Conservation (phyloP, 2,329 filamentous ascomycete genomes). For the Coleophoma eucalyptorum region DNA sequence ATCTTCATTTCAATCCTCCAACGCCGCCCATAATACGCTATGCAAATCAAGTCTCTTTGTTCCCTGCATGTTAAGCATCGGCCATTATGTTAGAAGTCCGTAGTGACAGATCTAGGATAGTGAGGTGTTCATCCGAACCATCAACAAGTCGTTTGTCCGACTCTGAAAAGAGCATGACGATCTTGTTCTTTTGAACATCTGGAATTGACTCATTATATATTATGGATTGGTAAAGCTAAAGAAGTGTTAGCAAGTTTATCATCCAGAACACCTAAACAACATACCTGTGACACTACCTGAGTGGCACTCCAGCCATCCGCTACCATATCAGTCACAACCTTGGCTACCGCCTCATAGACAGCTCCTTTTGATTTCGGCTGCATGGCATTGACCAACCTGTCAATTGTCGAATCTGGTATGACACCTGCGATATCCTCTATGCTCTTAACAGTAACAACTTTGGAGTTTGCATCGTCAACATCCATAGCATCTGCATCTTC, state of each 20-base stretch:
- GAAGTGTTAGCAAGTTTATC: conserved; percentile 2
- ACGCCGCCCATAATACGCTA: conserved; percentile 9
- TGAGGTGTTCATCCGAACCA: conserved; percentile 91
- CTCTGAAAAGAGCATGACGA: conserved; percentile 87
- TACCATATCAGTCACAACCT: conserved; percentile 83
- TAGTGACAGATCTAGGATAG: conserved; percentile 79
- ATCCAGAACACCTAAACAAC: conserved; percentile 12
- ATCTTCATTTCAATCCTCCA: not conserved
- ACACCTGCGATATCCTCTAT: conserved; percentile 96
- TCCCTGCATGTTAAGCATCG: conserved; percentile 11
- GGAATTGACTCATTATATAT: conserved; percentile 81
- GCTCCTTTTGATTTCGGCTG: conserved; percentile 62
- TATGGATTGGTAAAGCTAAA: conserved; percentile 74
- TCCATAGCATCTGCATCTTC: conserved; percentile 40
- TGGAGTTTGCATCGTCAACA: conserved; percentile 55
- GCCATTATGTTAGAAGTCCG: conserved; percentile 71
- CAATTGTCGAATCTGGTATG: conserved; percentile 73
- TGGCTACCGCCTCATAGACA: conserved; percentile 70
- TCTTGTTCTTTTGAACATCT: conserved; percentile 85
- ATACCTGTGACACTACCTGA: conserved; percentile 78
- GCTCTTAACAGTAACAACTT: conserved; percentile 70
- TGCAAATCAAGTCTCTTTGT: conserved; percentile 3
- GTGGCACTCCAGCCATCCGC: conserved; percentile 96
- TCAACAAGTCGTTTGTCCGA: conserved; percentile 92
- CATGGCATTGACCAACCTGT: conserved; percentile 69